phyloP scores from a whole-genome alignment of 176 grass and related monocot species.

The Oryza glumipatula region DNA sequence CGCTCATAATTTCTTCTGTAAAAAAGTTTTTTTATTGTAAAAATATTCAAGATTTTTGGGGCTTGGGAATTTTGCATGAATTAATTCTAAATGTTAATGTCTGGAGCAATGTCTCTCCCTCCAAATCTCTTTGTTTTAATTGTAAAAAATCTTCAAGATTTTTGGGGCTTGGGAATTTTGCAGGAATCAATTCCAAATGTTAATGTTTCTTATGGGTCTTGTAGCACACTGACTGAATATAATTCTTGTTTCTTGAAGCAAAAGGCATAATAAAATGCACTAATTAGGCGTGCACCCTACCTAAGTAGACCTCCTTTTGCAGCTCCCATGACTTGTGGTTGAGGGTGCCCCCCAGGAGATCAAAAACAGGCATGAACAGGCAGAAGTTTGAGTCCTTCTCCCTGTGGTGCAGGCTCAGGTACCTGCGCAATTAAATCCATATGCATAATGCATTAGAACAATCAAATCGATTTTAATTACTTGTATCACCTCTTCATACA shows the following conservation, averaged over 20 bases:
- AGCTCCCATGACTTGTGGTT: conserved; percentile 65
- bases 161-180: too few relatives aligned
- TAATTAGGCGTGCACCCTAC: conserved; percentile 19
- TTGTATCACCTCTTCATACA: background rate
- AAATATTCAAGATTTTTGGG: too few relatives aligned
- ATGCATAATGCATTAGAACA: background rate
- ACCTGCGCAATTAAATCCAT: conserved; percentile 36
- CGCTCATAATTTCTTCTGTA: too few relatives aligned
- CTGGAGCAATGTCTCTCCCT: too few relatives aligned
- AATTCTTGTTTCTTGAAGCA: background rate
- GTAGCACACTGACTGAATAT: background rate
- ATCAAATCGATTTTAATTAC: background rate
- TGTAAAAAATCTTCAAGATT: too few relatives aligned
- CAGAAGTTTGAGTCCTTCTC: conserved; percentile 74
- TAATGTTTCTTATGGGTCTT: too few relatives aligned
- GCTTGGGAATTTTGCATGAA: too few relatives aligned
- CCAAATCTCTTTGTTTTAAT: too few relatives aligned
- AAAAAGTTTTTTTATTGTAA: too few relatives aligned
- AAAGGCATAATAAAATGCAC: background rate
- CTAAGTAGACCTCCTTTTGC: conserved; percentile 64
- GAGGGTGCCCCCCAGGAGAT: conserved; percentile 63
- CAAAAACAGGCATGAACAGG: conserved; percentile 89
- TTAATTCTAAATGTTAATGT: background rate
- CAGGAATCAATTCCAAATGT: too few relatives aligned
- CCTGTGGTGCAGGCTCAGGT: conserved; percentile 80